Percentiles rank a stretch among this genome's conserved stretches.
Conservation (phyloP, 2,329 filamentous ascomycete species). For the Colletotrichum limetticola region DNA sequence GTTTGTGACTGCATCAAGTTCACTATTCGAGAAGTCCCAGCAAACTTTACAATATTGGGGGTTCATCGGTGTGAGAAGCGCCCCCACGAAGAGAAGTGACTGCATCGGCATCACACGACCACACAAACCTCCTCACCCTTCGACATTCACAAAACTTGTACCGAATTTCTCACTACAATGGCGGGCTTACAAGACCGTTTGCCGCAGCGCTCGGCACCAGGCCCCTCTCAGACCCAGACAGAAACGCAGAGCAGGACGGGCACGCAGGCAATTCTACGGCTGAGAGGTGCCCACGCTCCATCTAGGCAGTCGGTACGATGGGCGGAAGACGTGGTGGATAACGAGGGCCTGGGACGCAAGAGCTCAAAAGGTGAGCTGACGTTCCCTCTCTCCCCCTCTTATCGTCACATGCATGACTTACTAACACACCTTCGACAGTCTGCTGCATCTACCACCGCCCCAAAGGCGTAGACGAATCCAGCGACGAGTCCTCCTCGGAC, state of each 20-base stretch:
- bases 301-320: constrained; percentile 79
- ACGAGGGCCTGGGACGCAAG: constrained; percentile 94
- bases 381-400: no score
- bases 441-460: constrained; percentile 98
- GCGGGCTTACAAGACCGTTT: constrained; percentile 41
- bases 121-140: constrained; percentile 8
- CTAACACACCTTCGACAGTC: constrained; percentile 47
- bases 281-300: constrained; percentile 60
- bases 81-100: neutral
- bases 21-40: constrained; percentile 23
- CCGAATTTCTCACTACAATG: constrained; percentile 44
- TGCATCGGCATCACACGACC: neutral
- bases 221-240: constrained; percentile 49
- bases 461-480: constrained; percentile 84
- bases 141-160: constrained; percentile 12
- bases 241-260: constrained; percentile 42
- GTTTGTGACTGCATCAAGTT: neutral
- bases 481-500: constrained; percentile 70
- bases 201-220: constrained; percentile 42
- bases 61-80: neutral
- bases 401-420: no score
- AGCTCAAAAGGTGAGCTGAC: constrained; percentile 82
- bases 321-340: constrained; percentile 94
- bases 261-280: constrained; percentile 57
- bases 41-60: neutral